Conservation (phyloP, 2,329 filamentous ascomycete species). For the Colletotrichum camelliae region DNA sequence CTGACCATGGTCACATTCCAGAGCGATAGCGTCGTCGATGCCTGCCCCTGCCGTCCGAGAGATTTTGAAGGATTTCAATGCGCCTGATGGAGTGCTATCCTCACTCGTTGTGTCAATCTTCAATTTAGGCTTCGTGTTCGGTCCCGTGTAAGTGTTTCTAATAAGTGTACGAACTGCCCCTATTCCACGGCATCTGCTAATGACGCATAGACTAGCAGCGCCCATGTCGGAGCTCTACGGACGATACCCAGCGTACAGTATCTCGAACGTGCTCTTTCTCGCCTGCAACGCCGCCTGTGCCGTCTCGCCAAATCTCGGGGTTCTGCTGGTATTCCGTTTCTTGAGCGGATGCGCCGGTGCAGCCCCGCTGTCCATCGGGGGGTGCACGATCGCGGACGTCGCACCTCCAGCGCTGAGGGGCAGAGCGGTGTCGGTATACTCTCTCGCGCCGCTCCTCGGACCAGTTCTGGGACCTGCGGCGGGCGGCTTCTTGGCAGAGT, state of each 20-base stretch:
- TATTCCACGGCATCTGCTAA: neutral
- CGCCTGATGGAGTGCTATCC: conserved; percentile 27
- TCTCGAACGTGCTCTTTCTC: conserved; percentile 33
- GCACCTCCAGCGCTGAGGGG: conserved; percentile 35
- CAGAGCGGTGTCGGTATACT: conserved; percentile 36
- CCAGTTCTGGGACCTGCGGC: conserved; percentile 34
- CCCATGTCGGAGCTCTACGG: conserved; percentile 45
- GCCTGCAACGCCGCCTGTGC: conserved; percentile 35
- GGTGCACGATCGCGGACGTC: conserved; percentile 40
- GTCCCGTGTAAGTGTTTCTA: conserved; percentile 38
- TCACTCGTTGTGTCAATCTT: conserved; percentile 55
- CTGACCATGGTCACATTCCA: neutral
- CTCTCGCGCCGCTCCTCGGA: conserved; percentile 38
- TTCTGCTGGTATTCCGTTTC: conserved; percentile 37
- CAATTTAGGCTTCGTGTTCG: conserved; percentile 48
- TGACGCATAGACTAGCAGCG: conserved; percentile 15
- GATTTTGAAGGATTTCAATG: neutral
- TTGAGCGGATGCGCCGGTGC: conserved; percentile 31
- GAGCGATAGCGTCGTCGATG: neutral
- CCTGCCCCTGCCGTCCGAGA: neutral
- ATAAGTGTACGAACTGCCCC: neutral
- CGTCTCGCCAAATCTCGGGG: conserved; percentile 23
- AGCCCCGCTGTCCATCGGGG: conserved; percentile 34
- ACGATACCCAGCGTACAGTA: conserved; percentile 31
- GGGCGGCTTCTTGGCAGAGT: conserved; percentile 33